These are phyloP conservation scores for Stemphylium lycopersici DNA, from an alignment of 2,329 filamentous ascomycete species.

Conservation along the genomic window DNA sequence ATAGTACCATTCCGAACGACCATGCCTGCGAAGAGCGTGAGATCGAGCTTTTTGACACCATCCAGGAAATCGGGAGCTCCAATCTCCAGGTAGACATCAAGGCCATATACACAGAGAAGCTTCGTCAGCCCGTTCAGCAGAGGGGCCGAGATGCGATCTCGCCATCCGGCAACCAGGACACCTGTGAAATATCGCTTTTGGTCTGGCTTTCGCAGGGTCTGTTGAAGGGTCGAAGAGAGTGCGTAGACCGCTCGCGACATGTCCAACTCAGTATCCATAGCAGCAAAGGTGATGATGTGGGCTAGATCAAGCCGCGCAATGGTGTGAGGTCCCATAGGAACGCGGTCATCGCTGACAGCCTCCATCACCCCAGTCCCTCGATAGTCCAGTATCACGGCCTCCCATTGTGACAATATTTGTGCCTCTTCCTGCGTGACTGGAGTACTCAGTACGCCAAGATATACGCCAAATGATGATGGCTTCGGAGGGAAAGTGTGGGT, in stretches of 20 bases:
- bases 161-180: conserved; percentile 44
- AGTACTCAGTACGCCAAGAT: conserved; percentile 36
- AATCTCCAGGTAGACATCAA: conserved; percentile 45
- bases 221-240: conserved; percentile 32
- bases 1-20: conserved; percentile 47
- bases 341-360: conserved; percentile 30
- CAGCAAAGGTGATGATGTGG: conserved; percentile 28
- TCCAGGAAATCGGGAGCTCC: conserved; percentile 44
- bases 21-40: conserved; percentile 38
- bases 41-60: conserved; percentile 28
- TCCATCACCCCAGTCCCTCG: conserved; percentile 40
- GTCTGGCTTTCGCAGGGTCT: conserved; percentile 31
- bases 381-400: conserved; percentile 41
- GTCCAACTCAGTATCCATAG: conserved; percentile 31
- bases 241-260: conserved; percentile 35
- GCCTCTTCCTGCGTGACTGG: conserved; percentile 36
- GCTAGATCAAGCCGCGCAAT: conserved; percentile 42
- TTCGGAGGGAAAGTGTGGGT: conserved; percentile 30
- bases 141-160: conserved; percentile 33
- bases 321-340: conserved; percentile 38
- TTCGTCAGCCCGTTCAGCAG: conserved; percentile 40
- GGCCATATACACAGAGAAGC: conserved; percentile 37
- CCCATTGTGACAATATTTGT: conserved; percentile 40
- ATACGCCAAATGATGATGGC: conserved; percentile 46
- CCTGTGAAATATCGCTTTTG: conserved; percentile 41